Conservation (phyloP, 306 rosid species). For the Argentina anserina region DNA sequence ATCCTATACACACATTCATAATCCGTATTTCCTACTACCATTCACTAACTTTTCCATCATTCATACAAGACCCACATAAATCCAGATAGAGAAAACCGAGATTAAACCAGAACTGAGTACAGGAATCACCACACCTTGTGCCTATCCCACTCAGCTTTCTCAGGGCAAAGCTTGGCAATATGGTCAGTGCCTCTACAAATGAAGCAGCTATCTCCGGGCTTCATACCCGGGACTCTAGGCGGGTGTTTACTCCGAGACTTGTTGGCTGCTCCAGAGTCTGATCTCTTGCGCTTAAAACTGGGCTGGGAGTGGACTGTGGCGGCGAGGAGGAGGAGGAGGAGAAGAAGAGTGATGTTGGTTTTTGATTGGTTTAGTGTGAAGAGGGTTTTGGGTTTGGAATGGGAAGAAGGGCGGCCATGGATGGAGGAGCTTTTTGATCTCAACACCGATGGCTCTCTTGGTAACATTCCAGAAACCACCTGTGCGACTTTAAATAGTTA, state of each 20-base stretch:
- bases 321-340: no score
- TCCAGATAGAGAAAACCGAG: background rate
- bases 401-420: no score
- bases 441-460: no score
- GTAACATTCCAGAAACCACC: no score
- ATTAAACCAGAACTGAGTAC: background rate
- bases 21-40: background rate
- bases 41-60: no score
- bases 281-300: constrained; percentile 39
- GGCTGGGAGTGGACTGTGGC: no score
- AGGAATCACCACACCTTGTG: constrained; percentile 39
- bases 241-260: constrained; percentile 47
- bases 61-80: background rate
- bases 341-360: no score
- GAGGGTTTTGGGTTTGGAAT: no score
- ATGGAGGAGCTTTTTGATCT: no score
- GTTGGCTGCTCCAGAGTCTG: constrained; percentile 33
- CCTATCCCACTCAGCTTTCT: constrained; percentile 73
- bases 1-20: no score
- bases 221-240: constrained; percentile 90
- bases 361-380: no score
- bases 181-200: constrained; percentile 70
- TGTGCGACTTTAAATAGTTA: no score
- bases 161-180: constrained; percentile 73
- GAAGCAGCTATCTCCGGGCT: constrained; percentile 89